phyloP scores from a whole-genome alignment of 2,329 filamentous ascomycete species.

The Curvularia sp. region DNA sequence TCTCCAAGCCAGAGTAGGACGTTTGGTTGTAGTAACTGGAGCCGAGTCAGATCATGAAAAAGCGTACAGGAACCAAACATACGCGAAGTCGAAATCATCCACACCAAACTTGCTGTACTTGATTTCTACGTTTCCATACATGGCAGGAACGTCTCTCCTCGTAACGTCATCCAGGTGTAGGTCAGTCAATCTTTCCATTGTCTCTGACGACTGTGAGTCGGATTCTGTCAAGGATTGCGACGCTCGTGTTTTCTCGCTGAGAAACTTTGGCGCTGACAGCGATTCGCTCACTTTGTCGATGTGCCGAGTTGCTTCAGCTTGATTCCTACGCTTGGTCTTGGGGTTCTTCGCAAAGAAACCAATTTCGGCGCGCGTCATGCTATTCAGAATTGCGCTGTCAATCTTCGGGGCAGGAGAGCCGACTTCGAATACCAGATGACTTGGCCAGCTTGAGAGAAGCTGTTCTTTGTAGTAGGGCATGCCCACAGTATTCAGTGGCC shows the following conservation, averaged over 20 bases:
- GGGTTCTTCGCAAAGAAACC: constrained; percentile 81
- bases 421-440: constrained; percentile 81
- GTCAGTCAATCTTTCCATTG: constrained; percentile 71
- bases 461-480: constrained; percentile 93
- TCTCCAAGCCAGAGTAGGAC: constrained; percentile 88
- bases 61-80: constrained; percentile 37
- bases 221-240: constrained; percentile 43
- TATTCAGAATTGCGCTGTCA: constrained; percentile 72
- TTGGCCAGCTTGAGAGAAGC: constrained; percentile 88
- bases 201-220: constrained; percentile 53
- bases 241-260: constrained; percentile 90
- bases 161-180: constrained; percentile 73
- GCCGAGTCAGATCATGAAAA: constrained; percentile 11
- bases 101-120: constrained; percentile 99
- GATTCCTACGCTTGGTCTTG: constrained; percentile 76
- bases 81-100: constrained; percentile 99
- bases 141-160: constrained; percentile 81
- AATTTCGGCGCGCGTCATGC: constrained; percentile 74
- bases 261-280: constrained; percentile 82
- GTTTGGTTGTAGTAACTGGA: constrained; percentile 92
- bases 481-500: constrained; percentile 82
- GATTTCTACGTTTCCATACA: constrained; percentile 95
- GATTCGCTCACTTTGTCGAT: constrained; percentile 65
- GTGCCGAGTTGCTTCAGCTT: constrained; percentile 78
- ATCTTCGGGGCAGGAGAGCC: constrained; percentile 80